Evolutionary conservation across 805 yeast species (phyloP), one percentile per base, ranked within the genome.

Genomic region (Teunomyces aglyptinius): DNA sequence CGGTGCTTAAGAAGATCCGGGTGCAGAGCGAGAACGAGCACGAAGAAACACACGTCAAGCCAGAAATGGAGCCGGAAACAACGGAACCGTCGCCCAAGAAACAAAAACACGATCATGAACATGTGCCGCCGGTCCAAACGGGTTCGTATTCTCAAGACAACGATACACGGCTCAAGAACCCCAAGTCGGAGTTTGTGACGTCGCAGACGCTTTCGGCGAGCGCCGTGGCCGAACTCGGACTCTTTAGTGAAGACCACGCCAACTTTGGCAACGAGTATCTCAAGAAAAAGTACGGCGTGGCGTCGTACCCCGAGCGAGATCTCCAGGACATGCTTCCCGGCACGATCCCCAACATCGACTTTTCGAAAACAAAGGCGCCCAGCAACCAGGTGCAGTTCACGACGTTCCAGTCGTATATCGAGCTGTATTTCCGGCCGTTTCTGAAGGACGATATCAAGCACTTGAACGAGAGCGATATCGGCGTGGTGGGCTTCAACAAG

Each of bases 311-410:
- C 0, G 79, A 83, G 27, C 74, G 75, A 33, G 96, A 91, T 59
- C 70, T 94, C 38, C 74, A 81, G 53, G 85, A 82, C 46, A 65
- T 86, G 50, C 71, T 94, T 26, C 96, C 99, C 0, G 99, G 99
- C 2, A 81, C 75, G 29, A 83, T 90, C 20, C 99, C 99, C 8
- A 83, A 87, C 62, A 78, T 76, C 46, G 98, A 94, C 65, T 89
- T 88, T 55, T 84, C 96, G 4, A 81, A 82, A 51, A 81, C 84
- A 11, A 92, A 91, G 58, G 61, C 74, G 4, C 76, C 77, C 3
- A 67, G 89, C 2, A 92, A 89, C 64, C 99, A 94, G 68, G 94
- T 92, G 13, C 97, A 90, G 59, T 90, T 87, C 61, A 76, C 87
- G 10, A 91, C 99, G 0, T 94, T 88, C 61, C 86, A 88, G 53